Evolutionary conservation across 345 rosid species (phyloP), one percentile per base, ranked within the genome.

Genomic region (Capsella bursapastoris): DNA sequence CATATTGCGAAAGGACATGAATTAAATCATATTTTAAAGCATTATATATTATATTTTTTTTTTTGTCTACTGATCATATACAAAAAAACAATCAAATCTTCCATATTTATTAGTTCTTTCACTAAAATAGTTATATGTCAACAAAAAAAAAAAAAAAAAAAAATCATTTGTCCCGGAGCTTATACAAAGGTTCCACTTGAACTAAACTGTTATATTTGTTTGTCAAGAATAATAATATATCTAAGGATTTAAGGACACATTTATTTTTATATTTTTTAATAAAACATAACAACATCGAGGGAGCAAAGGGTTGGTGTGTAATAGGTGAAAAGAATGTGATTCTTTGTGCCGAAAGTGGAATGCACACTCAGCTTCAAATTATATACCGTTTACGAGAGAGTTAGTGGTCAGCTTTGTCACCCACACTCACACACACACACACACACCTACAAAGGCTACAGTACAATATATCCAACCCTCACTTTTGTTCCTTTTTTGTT

Each of bases 321-420:
- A 47, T 67, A 50, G 45, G 73, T 59, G 68, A 60, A 58, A 75
- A 60, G 73, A 75, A 68, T 68, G 68, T 68, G 73, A 68, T 68
- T 68, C 79, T 51, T 60, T 68, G 56, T 2, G 40, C 55, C 55
- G 68, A 50, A 67, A 75, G 73, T 75, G 79, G 79, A 75, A 75
- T 68, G 55, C 68, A 68, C 47, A 75, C 79, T 75, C 79, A 75
- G 73, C 73, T 75, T 75, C 47, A 50, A 49, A 59, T 74, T 74
- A 67, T 75, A 75, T 67, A 43, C 73, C 35, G 35, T 38, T 64
- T 9, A 63, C 55, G 5, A 72, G 25, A 22, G 25, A 22, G 53
- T 52, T 65, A 48, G 78, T 74, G 78, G 66, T 57, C 72, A 47
- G 32, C 71, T 56, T 73, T 47, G 71, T 34, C 41, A 65, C 65